phyloP scores from a whole-genome alignment of 495 filamentous ascomycete genomes.

The Trichocladium uniseriatum region DNA sequence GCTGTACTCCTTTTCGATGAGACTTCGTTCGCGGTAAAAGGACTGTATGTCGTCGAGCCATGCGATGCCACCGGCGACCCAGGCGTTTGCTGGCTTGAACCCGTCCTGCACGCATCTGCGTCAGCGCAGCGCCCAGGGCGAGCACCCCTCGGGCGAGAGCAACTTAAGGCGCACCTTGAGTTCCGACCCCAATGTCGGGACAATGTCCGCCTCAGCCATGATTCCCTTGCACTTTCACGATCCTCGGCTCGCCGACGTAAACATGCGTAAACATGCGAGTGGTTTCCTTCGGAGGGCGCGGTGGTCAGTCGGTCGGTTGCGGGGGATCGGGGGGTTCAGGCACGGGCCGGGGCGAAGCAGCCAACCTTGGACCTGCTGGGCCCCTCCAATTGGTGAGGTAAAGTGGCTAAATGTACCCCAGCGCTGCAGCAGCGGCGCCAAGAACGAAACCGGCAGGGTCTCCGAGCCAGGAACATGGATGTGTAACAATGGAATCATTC shows the following conservation, averaged over 20 bases:
- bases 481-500: too few species aligned
- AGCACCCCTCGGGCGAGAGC: not conserved
- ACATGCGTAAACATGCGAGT: constrained; percentile 19
- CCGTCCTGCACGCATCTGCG: constrained; percentile 55
- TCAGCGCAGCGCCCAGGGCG: constrained; percentile 3
- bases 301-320: not conserved
- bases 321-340: constrained; percentile 3
- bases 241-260: constrained; percentile 1
- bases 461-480: not conserved
- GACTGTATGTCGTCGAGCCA: constrained; percentile 96
- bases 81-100: constrained; percentile 87
- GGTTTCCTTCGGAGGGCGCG: not conserved
- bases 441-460: not conserved
- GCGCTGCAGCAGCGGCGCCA: not conserved
- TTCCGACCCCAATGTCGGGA: constrained; percentile 78
- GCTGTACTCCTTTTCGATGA: constrained; percentile 93
- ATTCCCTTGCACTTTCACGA: constrained; percentile 10
- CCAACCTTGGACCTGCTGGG: not conserved
- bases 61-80: constrained; percentile 78
- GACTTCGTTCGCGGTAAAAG: constrained; percentile 91
- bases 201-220: constrained; percentile 68
- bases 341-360: constrained; percentile 1
- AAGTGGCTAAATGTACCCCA: constrained; percentile 2
- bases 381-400: constrained; percentile 9
- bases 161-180: constrained; percentile 57